Evolutionary conservation across 371 early-diverging fungal species (phyloP).

Genomic region (Lichtheimia corymbifera): DNA sequence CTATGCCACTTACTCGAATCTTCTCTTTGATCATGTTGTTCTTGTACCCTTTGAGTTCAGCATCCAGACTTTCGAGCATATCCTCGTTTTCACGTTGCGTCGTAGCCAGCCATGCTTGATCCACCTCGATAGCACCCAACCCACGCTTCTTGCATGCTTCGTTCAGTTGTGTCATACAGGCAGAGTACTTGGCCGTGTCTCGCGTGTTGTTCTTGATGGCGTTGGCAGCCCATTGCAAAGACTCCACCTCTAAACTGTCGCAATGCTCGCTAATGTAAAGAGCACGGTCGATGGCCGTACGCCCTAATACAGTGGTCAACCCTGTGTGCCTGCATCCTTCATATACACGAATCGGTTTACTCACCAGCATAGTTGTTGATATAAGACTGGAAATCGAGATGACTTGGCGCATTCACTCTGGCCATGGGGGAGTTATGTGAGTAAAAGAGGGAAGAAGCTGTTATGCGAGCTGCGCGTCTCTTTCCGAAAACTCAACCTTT

Average conservation of each 20-base stretch:
- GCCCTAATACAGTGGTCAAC: constrained; percentile 41
- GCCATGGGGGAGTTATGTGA: neutral
- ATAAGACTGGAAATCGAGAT: constrained; percentile 72
- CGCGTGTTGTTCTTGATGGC: constrained; percentile 57
- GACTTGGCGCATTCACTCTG: constrained; percentile 13
- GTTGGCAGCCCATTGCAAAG: constrained; percentile 60
- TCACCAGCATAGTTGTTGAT: constrained; percentile 69
- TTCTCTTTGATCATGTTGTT: constrained; percentile 77
- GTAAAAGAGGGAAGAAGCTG: too few species aligned
- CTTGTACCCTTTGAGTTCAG: constrained; percentile 73
- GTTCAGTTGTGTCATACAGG: constrained; percentile 53
- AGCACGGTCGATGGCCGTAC: constrained; percentile 69
- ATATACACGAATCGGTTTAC: neutral
- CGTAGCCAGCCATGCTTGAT: constrained; percentile 64
- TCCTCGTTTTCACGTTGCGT: constrained; percentile 48
- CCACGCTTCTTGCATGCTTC: constrained; percentile 42
- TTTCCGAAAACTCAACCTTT: too few species aligned
- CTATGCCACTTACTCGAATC: constrained; percentile 63
- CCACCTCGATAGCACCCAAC: constrained; percentile 28
- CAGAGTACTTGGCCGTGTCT: constrained; percentile 56
- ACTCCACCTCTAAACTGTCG: constrained; percentile 67
- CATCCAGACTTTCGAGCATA: constrained; percentile 65
- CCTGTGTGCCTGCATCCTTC: neutral
- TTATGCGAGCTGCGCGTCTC: too few species aligned
- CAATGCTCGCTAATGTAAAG: constrained; percentile 79